A percentile compares a stretch with the other conserved stretches of the same genome.
Evolutionary conservation across 2,329 filamentous ascomycete genomes (phyloP).

Genomic region (Alternaria dauci): DNA sequence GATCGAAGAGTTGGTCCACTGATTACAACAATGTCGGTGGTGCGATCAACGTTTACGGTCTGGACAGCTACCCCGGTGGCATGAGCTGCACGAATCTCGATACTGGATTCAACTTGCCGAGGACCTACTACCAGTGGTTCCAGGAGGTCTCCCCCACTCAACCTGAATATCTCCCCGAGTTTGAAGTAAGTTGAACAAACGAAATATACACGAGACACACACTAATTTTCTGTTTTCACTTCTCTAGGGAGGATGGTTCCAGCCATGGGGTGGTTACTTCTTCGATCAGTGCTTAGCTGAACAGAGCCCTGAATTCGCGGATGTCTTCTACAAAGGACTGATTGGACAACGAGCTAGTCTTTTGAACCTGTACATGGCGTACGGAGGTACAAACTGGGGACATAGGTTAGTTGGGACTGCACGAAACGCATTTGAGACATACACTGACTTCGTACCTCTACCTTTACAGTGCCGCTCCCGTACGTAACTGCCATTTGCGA

Average conservation of each 20-base stretch:
- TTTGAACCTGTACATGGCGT: conserved; percentile 61
- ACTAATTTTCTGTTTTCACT: background rate
- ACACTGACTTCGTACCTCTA: background rate
- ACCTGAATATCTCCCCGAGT: conserved; percentile 63
- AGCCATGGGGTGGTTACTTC: conserved; percentile 62
- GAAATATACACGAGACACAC: background rate
- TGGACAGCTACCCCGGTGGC: conserved; percentile 59
- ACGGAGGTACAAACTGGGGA: conserved; percentile 16
- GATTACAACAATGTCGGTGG: conserved; percentile 66
- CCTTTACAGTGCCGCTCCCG: background rate
- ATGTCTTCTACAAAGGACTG: conserved; percentile 66
- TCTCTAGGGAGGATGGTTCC: conserved; percentile 59
- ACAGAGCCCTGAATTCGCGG: conserved; percentile 58
- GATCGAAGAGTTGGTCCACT: conserved; percentile 61
- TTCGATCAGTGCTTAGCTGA: conserved; percentile 61
- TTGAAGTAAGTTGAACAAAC: conserved; percentile 46
- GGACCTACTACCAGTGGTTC: conserved; percentile 67
- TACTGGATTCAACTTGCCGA: conserved; percentile 59
- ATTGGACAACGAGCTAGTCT: conserved; percentile 61
- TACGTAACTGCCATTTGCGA: background rate
- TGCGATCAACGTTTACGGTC: conserved; percentile 60
- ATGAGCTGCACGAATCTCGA: conserved; percentile 61
- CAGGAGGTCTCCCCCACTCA: conserved; percentile 64
- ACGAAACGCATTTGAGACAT: background rate
- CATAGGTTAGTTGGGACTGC: background rate